Conservation (phyloP, 225 moss, liverwort and hornwort species). For the Sphagnum contortum region DNA sequence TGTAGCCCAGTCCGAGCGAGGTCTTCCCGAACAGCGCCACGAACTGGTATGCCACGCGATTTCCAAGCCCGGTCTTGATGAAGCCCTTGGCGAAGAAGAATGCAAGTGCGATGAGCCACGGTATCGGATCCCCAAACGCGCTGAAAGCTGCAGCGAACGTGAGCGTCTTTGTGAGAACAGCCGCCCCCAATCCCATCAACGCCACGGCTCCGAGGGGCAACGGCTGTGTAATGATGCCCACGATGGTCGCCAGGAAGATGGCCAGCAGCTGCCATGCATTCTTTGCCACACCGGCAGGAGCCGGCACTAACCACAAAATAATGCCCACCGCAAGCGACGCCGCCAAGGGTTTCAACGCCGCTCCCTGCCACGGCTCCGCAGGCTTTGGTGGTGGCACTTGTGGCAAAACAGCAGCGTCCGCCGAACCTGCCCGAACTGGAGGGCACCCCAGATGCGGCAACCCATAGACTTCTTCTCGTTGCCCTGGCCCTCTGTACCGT, state of each 20-base stretch:
- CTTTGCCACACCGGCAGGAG: constrained; percentile 2
- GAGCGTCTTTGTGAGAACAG: constrained; percentile 4
- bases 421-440: not conserved
- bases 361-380: constrained; percentile 3
- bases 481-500: no score
- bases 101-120: constrained; percentile 4
- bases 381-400: not conserved
- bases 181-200: constrained; percentile 1
- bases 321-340: constrained; percentile 1
- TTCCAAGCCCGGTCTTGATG: constrained; percentile 9
- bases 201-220: constrained; percentile 6
- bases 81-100: constrained; percentile 8
- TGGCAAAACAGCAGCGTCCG: not conserved
- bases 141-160: constrained; percentile 4
- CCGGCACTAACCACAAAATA: not conserved
- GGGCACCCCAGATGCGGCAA: no score
- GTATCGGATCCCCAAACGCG: constrained; percentile 4
- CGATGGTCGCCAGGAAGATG: constrained; percentile 10
- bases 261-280: constrained; percentile 5
- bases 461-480: no score
- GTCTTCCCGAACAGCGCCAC: constrained; percentile 5
- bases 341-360: constrained; percentile 3
- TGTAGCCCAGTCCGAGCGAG: constrained; percentile 4
- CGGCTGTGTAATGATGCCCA: constrained; percentile 4
- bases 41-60: constrained; percentile 8